These are phyloP conservation scores for Euphorbia tirucalli DNA, from an alignment of 345 rosid genomes.

Conservation along the genomic window DNA sequence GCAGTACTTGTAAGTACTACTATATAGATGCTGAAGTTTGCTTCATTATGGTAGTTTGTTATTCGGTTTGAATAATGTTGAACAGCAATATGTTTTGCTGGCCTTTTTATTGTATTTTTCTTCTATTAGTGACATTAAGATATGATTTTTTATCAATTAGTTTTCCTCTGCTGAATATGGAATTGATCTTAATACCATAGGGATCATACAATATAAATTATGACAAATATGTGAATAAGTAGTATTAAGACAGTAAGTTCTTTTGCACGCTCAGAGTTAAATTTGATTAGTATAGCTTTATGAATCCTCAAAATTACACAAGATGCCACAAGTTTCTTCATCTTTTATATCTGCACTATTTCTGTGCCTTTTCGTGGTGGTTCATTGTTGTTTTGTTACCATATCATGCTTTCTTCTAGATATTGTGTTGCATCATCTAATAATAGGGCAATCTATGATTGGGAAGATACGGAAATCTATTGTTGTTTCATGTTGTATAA, in stretches of 20 bases:
- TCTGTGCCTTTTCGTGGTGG: not conserved
- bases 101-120: not conserved
- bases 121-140: not conserved
- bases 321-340: not conserved
- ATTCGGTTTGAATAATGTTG: not conserved
- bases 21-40: not conserved
- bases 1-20: slow-evolving; percentile 72
- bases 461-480: not conserved
- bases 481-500: not conserved
- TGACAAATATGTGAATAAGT: not conserved
- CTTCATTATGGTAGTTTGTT: not conserved
- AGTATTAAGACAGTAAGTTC: not conserved
- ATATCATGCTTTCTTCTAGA: not conserved
- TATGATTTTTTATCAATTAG: not conserved
- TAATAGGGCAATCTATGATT: not conserved
- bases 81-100: not conserved
- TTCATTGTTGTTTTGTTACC: not conserved
- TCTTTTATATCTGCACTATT: not conserved
- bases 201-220: not conserved
- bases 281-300: not conserved
- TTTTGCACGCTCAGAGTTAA: not conserved
- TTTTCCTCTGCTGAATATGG: not conserved
- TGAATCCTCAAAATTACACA: not conserved
- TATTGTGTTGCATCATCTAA: not conserved
- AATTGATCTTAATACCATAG: not conserved